Base-by-base conservation (phyloP, 192 early-diverging fungal species). In the Coemansia sp. region DNA sequence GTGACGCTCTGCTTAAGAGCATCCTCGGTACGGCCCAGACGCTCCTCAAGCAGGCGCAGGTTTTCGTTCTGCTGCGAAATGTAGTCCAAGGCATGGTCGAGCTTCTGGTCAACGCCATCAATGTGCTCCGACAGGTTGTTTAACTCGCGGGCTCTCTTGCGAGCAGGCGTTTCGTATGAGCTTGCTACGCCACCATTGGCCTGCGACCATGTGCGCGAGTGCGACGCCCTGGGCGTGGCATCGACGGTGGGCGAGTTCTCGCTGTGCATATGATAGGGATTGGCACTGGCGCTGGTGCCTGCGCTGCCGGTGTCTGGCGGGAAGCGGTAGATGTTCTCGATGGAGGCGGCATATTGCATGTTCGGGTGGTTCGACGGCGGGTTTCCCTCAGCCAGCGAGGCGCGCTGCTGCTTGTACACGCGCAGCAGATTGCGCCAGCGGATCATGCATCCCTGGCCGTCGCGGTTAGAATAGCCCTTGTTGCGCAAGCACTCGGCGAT, bases 361-460 rank as follows among this genome's bases (percentile, higher is more conserved):
- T 71, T 75, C 28, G 51, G 68, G 36, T 66, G 75, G 59, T 58
- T 63, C 10, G 63, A 42, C 8, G 71, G 71, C 48, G 75, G 71
- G 61, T 82, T 72, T 56, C 75, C 75, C n/a, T 82, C 80, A 60
- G 87, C 87, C 51, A 89, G 78, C n/a, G 85, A 76, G 34, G 87
- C 84, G 57, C 85, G 83, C 56, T 89, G 87, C 55, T 93, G 88
- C 69, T 88, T 75, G 80, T 94, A 96, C 38, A 95, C 69, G 56
- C 90, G 89, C 64, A 96, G 85, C 42, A 93, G 83, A 45, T 83
- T 83, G 80, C 80, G 80, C 80, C 80, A 83, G 75, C 80, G 80
- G 71, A 83, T 77, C 80, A 83, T 77, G 66, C 80, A 83, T 8
- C 75, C 80, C 48, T 83, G 80, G 64, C 76, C 76, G 30, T 83